Evolutionary conservation across 148 eudicot genomes (phyloP).

Genomic region (Rhododendron kiyosumense): DNA sequence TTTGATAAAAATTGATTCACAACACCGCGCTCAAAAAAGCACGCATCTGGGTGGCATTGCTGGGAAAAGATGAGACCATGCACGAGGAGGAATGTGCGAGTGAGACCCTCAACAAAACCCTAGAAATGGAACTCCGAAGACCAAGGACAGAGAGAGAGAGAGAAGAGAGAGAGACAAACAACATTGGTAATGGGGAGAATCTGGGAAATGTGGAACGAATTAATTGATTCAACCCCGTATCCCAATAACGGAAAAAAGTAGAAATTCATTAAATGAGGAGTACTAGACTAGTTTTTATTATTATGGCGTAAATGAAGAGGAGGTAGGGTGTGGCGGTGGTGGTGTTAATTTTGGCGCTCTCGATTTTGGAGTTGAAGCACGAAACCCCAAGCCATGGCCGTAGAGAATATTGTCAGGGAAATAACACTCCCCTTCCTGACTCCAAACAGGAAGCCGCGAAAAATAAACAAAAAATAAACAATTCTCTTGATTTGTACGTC

Average conservation of each 20-base stretch:
- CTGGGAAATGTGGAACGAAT: not conserved
- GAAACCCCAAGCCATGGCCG: not conserved
- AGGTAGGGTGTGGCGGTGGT: no score
- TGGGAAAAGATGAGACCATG: not conserved
- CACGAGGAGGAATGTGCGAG: not conserved
- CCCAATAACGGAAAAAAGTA: not conserved
- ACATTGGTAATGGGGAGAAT: not conserved
- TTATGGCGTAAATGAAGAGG: no score
- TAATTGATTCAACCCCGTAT: not conserved
- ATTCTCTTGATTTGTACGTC: not conserved
- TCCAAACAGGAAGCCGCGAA: not conserved
- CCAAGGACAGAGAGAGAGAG: not conserved
- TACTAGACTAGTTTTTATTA: no score
- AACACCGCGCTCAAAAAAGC: not conserved
- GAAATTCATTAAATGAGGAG: not conserved
- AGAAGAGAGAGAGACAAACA: not conserved
- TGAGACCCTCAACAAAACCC: not conserved
- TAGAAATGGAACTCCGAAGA: not conserved
- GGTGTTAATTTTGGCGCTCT: not conserved
- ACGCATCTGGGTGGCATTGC: not conserved
- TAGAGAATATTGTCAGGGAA: slow-evolving; percentile 15
- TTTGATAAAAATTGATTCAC: not conserved
- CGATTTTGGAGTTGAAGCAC: slow-evolving; percentile 4
- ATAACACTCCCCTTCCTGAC: not conserved
- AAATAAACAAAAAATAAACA: not conserved